These are phyloP conservation scores for Chrysosporium keratinophilum DNA, from an alignment of 2,329 filamentous ascomycete species.

Conservation along the genomic window DNA sequence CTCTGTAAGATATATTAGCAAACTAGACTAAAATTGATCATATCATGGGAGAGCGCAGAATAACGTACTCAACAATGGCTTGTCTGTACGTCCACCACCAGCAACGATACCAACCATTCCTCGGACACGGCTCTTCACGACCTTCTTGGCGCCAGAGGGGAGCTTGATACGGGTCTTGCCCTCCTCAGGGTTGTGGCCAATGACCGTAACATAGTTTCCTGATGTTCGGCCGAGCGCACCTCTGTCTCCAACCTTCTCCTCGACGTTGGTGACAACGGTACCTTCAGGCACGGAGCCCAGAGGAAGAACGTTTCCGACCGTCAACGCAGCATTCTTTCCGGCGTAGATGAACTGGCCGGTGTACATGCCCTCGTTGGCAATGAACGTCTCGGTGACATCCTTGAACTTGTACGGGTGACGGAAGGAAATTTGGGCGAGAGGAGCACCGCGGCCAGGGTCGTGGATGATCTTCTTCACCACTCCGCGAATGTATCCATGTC, in stretches of 20 bases:
- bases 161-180: conserved; percentile 99
- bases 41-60: neutral
- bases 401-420: conserved; percentile 98
- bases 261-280: conserved; percentile 98
- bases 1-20: conserved; percentile 54
- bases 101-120: conserved; percentile 99
- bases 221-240: conserved; percentile 93
- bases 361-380: conserved; percentile 99
- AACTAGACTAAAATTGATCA: neutral
- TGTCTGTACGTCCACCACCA: conserved; percentile 98
- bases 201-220: conserved; percentile 97
- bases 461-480: conserved; percentile 99
- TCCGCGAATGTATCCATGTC: conserved; percentile 95
- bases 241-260: conserved; percentile 97
- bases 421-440: conserved; percentile 93
- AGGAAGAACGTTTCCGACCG: conserved; percentile 94
- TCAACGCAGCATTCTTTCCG: conserved; percentile 95
- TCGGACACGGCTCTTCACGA: conserved; percentile 80
- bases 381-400: conserved; percentile 97
- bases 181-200: conserved; percentile 96
- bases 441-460: conserved; percentile 95
- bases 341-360: conserved; percentile 99
- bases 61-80: conserved; percentile 78
- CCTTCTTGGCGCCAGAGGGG: conserved; percentile 97
- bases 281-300: conserved; percentile 92